Conservation (phyloP, 768 basidiomycete genomes). For the Clavulina sp. region DNA sequence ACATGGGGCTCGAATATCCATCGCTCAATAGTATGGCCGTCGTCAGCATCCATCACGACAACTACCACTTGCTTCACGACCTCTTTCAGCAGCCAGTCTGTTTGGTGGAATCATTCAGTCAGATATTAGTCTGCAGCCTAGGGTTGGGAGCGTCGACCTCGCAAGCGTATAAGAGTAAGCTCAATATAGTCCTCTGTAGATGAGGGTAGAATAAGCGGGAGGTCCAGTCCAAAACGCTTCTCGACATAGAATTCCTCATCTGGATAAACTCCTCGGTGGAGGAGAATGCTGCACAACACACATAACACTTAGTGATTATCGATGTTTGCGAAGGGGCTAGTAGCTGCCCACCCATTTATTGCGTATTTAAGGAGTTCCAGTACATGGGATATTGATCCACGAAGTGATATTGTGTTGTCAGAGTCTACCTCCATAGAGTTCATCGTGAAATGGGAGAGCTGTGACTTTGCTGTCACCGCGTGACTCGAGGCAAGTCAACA, state of each 20-base stretch:
- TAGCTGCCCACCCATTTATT: background rate
- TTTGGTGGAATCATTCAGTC: background rate
- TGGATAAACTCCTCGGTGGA: conserved; percentile 1
- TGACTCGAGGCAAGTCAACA: background rate
- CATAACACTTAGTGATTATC: background rate
- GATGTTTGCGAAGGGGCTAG: background rate
- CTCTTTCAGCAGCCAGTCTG: background rate
- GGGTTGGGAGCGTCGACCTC: background rate
- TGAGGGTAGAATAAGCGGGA: background rate
- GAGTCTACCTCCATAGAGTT: background rate
- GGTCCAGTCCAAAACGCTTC: conserved; percentile 3
- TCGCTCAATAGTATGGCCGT: background rate
- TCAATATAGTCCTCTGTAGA: background rate
- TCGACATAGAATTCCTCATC: conserved; percentile 1
- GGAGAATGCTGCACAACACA: background rate
- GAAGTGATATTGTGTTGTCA: background rate
- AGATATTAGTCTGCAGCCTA: too few species aligned
- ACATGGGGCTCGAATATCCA: conserved; percentile 1
- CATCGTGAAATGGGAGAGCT: background rate
- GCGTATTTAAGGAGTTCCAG: background rate
- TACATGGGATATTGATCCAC: background rate
- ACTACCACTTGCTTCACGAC: background rate
- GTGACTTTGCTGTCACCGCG: background rate
- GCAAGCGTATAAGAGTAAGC: background rate
- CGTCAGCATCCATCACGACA: background rate